phyloP scores from a whole-genome alignment of 495 filamentous ascomycete genomes.

The Halenospora varia region DNA sequence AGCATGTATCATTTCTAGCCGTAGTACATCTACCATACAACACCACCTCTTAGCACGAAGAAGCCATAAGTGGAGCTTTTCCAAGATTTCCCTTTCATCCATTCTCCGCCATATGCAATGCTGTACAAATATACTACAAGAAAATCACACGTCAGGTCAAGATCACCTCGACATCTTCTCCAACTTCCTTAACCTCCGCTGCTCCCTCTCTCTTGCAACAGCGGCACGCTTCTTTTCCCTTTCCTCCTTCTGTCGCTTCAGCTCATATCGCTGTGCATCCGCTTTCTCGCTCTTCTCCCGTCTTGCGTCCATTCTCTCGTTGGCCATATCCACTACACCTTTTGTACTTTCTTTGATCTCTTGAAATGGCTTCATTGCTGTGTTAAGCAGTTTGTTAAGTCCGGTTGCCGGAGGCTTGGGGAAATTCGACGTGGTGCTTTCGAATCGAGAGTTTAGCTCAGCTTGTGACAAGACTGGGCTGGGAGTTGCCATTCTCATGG shows the following conservation, averaged over 20 bases:
- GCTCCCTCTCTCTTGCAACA: constrained; percentile 25
- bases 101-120: background rate
- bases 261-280: constrained; percentile 41
- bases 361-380: background rate
- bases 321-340: constrained; percentile 24
- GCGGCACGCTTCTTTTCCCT: constrained; percentile 35
- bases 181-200: constrained; percentile 6
- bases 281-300: constrained; percentile 24
- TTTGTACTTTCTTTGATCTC: constrained; percentile 19
- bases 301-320: constrained; percentile 33
- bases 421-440: background rate
- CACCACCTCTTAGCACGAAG: no score
- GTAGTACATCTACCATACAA: no score
- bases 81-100: no score
- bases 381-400: background rate
- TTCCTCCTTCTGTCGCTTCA: constrained; percentile 40
- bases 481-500: constrained; percentile 27
- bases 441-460: constrained; percentile 10
- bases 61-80: no score
- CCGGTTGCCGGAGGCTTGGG: background rate
- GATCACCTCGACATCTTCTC: background rate
- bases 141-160: background rate
- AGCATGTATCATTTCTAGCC: no score
- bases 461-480: constrained; percentile 25
- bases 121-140: background rate